phyloP scores from a whole-genome alignment of 1,284 basidiomycete species.

The Cryptococcus neoformans region DNA sequence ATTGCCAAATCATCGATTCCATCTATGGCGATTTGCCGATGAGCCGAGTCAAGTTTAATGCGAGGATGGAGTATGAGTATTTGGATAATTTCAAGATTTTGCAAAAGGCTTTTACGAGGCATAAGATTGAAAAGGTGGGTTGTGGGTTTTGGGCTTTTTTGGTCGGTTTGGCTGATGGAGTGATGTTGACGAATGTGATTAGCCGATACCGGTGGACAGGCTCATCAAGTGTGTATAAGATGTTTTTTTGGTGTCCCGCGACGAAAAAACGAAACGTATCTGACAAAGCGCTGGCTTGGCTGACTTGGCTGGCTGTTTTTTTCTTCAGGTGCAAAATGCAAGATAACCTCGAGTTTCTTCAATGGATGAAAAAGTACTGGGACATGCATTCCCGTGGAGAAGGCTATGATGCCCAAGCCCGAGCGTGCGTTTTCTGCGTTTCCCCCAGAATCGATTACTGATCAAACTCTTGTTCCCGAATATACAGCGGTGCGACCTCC shows the following conservation, averaged over 20 bases:
- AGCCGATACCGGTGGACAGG: constrained; percentile 92
- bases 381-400: constrained; percentile 86
- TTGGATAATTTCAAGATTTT: constrained; percentile 93
- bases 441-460: neutral
- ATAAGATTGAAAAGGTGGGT: constrained; percentile 88
- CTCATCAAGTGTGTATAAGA: constrained; percentile 63
- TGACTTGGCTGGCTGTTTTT: too few relatives aligned
- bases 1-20: constrained; percentile 63
- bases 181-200: neutral
- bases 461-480: neutral
- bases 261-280: neutral
- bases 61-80: constrained; percentile 94
- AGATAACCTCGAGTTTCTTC: constrained; percentile 98
- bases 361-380: constrained; percentile 98
- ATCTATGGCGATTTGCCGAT: constrained; percentile 70
- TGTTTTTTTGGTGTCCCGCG: neutral
- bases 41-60: constrained; percentile 84
- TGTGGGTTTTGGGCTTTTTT: neutral
- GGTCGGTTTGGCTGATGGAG: too few relatives aligned
- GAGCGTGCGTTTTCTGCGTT: constrained; percentile 26
- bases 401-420: constrained; percentile 78
- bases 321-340: constrained; percentile 86
- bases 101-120: constrained; percentile 79
- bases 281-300: neutral
- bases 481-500: constrained; percentile 10